Percentiles rank a stretch among this genome's conserved stretches.
phyloP scores from a whole-genome alignment of 352 stramenopile species.

The Phytopythium kandeliae region DNA sequence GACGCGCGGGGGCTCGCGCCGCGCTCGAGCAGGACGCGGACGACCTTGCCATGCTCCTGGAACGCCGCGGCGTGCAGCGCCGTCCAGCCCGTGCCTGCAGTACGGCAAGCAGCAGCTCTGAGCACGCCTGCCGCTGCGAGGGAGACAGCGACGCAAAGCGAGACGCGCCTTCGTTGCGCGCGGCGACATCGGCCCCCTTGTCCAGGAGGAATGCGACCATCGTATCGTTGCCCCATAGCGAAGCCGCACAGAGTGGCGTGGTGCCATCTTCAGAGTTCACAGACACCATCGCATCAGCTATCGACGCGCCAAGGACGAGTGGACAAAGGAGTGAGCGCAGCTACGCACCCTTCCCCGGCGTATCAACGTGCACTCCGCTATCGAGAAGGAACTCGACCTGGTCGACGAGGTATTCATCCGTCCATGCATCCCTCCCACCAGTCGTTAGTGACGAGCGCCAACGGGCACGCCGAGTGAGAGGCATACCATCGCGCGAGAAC shows the following conservation, averaged over 20 bases:
- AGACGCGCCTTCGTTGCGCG: conserved; percentile 48
- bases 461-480: too few species aligned
- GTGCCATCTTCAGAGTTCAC: conserved; percentile 37
- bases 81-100: conserved; percentile 52
- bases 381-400: conserved; percentile 62
- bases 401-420: background rate
- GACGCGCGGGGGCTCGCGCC: conserved; percentile 36
- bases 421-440: background rate
- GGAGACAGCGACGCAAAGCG: background rate
- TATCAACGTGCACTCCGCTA: conserved; percentile 40
- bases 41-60: conserved; percentile 61
- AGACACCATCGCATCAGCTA: too few species aligned
- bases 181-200: conserved; percentile 40
- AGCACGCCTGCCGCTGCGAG: background rate
- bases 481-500: conserved; percentile 49
- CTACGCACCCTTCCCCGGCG: conserved; percentile 34
- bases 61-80: conserved; percentile 59
- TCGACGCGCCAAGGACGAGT: too few species aligned
- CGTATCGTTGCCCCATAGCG: conserved; percentile 54
- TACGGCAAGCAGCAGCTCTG: background rate
- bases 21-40: conserved; percentile 44
- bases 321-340: background rate
- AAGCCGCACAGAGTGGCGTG: conserved; percentile 50
- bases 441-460: background rate
- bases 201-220: conserved; percentile 62